A percentile compares a stretch with the other conserved stretches of the same genome.
Evolutionary conservation across 306 rosid genomes (phyloP).

Genomic region (Leucaena leucocephala): DNA sequence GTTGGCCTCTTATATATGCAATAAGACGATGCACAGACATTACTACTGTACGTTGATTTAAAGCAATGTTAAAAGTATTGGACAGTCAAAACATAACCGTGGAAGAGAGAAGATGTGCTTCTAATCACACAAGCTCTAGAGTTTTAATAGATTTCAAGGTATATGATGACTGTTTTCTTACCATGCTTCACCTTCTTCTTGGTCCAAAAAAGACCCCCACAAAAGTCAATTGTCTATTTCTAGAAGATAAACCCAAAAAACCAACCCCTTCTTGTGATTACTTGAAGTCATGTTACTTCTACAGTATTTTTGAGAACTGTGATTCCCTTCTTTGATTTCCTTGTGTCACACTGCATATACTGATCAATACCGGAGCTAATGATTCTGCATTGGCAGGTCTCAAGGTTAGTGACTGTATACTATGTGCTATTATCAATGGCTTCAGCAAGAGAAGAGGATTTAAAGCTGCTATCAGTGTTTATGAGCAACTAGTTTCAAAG

Average conservation of each 20-base stretch:
- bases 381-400: conserved; percentile 18
- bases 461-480: conserved; percentile 47
- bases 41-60: neutral
- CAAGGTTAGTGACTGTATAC: conserved; percentile 60
- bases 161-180: too few relatives aligned
- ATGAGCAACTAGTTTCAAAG: conserved; percentile 43
- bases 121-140: too few relatives aligned
- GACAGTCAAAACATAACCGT: neutral
- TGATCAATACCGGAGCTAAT: neutral
- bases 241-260: neutral
- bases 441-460: conserved; percentile 59
- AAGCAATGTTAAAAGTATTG: too few relatives aligned
- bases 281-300: neutral
- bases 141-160: too few relatives aligned
- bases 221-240: neutral
- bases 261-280: neutral
- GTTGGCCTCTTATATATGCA: neutral
- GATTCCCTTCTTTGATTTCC: neutral
- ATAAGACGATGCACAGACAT: neutral
- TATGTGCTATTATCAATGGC: conserved; percentile 69
- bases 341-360: neutral
- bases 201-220: neutral
- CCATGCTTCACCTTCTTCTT: neutral
- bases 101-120: too few relatives aligned
- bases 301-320: neutral